Conservation (phyloP, 2,329 filamentous ascomycete species). For the Alternaria ethzedia region DNA sequence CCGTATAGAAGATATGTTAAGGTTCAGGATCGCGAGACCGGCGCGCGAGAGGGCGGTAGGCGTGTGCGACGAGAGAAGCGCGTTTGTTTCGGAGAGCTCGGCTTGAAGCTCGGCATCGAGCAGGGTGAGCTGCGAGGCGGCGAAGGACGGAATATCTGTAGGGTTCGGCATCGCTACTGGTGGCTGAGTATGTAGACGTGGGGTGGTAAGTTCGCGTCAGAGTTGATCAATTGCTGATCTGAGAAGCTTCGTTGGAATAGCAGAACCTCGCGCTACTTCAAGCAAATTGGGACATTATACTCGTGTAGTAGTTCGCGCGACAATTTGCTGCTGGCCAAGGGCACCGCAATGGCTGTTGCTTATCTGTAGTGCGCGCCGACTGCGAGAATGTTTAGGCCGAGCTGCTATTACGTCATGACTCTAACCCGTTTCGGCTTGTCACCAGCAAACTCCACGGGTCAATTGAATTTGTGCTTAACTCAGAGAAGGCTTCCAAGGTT, state of each 20-base stretch:
- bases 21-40: constrained; percentile 79
- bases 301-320: background rate
- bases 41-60: constrained; percentile 74
- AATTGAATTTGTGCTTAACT: background rate
- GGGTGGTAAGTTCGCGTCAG: background rate
- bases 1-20: constrained; percentile 75
- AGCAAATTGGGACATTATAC: background rate
- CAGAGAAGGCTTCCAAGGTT: background rate
- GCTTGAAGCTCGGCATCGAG: constrained; percentile 73
- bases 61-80: constrained; percentile 70
- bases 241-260: background rate
- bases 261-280: background rate
- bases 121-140: constrained; percentile 71
- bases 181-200: background rate
- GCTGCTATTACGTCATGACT: background rate
- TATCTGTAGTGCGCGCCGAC: background rate
- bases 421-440: background rate
- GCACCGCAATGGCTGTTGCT: background rate
- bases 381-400: background rate
- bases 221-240: background rate
- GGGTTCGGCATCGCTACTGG: constrained; percentile 31
- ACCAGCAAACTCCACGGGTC: background rate
- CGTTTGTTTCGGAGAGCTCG: constrained; percentile 73
- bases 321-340: background rate
- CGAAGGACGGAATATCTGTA: constrained; percentile 70